Evolutionary conservation across 2,329 filamentous ascomycete genomes (phyloP).

Genomic region (Eutypella sp.): DNA sequence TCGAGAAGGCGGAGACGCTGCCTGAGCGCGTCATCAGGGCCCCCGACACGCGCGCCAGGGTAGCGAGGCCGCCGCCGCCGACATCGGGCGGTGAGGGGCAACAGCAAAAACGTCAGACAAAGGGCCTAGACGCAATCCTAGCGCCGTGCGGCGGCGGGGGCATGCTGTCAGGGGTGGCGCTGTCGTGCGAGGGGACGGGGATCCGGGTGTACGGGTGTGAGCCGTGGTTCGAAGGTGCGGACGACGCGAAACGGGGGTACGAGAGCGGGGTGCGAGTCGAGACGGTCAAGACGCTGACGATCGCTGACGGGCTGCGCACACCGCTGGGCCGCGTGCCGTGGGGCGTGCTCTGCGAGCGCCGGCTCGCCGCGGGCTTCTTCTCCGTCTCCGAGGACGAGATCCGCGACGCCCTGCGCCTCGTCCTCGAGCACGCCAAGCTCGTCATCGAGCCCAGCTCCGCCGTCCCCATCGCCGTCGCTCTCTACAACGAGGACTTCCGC

Average conservation of each 20-base stretch:
- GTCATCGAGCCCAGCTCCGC: slow-evolving; percentile 85
- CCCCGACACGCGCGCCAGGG: slow-evolving; percentile 7
- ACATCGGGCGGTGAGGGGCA: slow-evolving; percentile 5
- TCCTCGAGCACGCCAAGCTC: slow-evolving; percentile 84
- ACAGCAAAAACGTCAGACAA: slow-evolving; percentile 12
- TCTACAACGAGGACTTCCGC: slow-evolving; percentile 84
- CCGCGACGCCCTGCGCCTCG: slow-evolving; percentile 65
- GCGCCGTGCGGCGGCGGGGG: slow-evolving; percentile 85
- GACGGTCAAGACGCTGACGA: slow-evolving; percentile 68
- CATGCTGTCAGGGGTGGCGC: slow-evolving; percentile 77
- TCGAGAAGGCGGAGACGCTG: slow-evolving; percentile 4
- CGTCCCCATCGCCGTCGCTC: slow-evolving; percentile 74
- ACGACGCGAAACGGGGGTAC: slow-evolving; percentile 74
- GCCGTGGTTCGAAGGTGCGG: slow-evolving; percentile 74
- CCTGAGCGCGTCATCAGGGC: slow-evolving; percentile 13
- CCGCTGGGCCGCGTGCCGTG: slow-evolving; percentile 75
- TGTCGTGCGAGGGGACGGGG: slow-evolving; percentile 66
- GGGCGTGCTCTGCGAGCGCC: slow-evolving; percentile 65
- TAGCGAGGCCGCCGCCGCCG: slow-evolving; percentile 2
- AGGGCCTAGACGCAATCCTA: slow-evolving; percentile 64
- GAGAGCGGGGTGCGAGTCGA: slow-evolving; percentile 59
- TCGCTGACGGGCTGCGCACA: slow-evolving; percentile 85
- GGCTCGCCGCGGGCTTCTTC: slow-evolving; percentile 66
- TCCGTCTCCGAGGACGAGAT: slow-evolving; percentile 81
- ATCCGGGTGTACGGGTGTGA: slow-evolving; percentile 83